Evolutionary conservation across 805 yeast species (phyloP).

Genomic region (Blastobotrys chiropterorum): DNA sequence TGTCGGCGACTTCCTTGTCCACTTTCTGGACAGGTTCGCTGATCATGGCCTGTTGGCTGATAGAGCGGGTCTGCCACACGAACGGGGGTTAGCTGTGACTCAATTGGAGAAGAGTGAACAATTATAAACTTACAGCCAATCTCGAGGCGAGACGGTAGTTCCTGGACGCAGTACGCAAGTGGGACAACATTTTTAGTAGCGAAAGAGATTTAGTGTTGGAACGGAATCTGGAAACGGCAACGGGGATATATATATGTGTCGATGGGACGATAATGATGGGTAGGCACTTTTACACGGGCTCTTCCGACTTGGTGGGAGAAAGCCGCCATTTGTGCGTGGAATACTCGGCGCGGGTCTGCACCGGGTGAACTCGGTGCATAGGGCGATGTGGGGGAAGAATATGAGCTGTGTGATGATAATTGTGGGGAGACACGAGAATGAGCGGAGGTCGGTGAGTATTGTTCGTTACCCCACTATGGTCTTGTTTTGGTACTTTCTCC

Average conservation of each 20-base stretch:
- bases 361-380: neutral
- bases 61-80: neutral
- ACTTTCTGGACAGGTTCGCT: slow-evolving; percentile 18
- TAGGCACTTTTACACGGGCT: neutral
- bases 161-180: neutral
- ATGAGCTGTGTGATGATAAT: too few relatives aligned
- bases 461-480: too few relatives aligned
- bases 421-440: too few relatives aligned
- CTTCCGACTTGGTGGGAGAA: neutral
- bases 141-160: neutral
- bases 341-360: slow-evolving; percentile 1
- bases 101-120: neutral
- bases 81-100: neutral
- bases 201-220: neutral
- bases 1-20: slow-evolving; percentile 81
- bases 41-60: slow-evolving; percentile 5
- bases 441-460: too few relatives aligned
- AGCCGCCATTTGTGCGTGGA: neutral
- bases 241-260: neutral
- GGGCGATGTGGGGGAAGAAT: neutral
- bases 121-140: neutral
- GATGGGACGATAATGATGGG: neutral
- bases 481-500: too few relatives aligned
- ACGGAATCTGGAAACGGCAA: neutral
- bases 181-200: neutral